Conservation (phyloP, 2,329 filamentous ascomycete species). For the Tolypocladium capitatum region DNA sequence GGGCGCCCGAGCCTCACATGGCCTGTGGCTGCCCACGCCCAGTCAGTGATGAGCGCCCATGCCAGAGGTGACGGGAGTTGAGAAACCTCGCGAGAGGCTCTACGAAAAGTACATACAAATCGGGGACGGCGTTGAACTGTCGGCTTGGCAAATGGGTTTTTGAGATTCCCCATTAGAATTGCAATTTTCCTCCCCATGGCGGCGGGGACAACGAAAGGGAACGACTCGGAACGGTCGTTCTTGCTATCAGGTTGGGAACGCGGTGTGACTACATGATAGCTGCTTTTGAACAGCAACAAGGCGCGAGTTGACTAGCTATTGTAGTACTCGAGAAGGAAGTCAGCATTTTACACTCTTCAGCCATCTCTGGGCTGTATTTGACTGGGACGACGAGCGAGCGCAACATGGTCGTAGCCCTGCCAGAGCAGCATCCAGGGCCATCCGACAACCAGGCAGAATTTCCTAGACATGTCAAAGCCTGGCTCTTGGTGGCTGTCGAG, state of each 20-base stretch:
- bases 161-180: neutral
- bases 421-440: neutral
- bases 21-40: neutral
- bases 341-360: neutral
- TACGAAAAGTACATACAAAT: neutral
- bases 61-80: neutral
- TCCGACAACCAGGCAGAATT: neutral
- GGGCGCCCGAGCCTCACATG: neutral
- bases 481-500: neutral
- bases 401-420: neutral
- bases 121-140: conserved; percentile 1
- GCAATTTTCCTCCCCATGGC: neutral
- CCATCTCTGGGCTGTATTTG: too few species aligned
- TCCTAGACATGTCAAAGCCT: neutral
- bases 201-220: neutral
- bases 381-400: too few species aligned
- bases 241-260: neutral
- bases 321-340: neutral
- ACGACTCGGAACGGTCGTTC: neutral
- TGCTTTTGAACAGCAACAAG: neutral
- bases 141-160: conserved; percentile 1
- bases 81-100: neutral
- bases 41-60: neutral
- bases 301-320: neutral
- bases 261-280: neutral